Evolutionary conservation across 1,139 yeast species (phyloP).

Genomic region (Suhomyces ambrosiae): DNA sequence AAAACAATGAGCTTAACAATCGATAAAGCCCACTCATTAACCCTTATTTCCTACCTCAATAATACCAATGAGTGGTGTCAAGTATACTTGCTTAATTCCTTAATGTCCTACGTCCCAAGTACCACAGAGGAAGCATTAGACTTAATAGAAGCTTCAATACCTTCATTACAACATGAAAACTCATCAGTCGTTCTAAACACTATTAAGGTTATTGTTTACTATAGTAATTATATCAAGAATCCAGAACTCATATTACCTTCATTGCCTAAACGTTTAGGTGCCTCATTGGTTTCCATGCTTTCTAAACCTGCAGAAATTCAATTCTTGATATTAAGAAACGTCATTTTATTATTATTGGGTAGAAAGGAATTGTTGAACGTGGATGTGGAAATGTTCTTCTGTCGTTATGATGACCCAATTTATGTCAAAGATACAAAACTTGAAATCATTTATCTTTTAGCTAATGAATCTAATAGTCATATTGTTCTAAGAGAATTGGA

Average conservation of each 20-base stretch:
- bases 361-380: conserved; percentile 62
- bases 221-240: conserved; percentile 63
- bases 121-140: conserved; percentile 63
- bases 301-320: conserved; percentile 84
- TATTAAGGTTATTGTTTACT: conserved; percentile 69
- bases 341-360: conserved; percentile 71
- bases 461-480: conserved; percentile 62
- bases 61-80: conserved; percentile 84
- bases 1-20: conserved; percentile 54
- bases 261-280: conserved; percentile 64
- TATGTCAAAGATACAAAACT: conserved; percentile 89
- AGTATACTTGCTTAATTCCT: conserved; percentile 64
- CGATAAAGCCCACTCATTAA: conserved; percentile 56
- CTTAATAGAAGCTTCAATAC: conserved; percentile 67
- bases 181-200: conserved; percentile 81
- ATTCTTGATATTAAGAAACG: conserved; percentile 78
- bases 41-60: conserved; percentile 50
- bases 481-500: conserved; percentile 73
- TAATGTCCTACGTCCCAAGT: conserved; percentile 74
- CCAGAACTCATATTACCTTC: conserved; percentile 50
- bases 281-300: conserved; percentile 69
- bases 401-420: conserved; percentile 81
- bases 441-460: conserved; percentile 80
- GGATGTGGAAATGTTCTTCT: conserved; percentile 77
- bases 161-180: conserved; percentile 79